Conservation (phyloP, 257 asterid species). For the Cruciata laevipes region DNA sequence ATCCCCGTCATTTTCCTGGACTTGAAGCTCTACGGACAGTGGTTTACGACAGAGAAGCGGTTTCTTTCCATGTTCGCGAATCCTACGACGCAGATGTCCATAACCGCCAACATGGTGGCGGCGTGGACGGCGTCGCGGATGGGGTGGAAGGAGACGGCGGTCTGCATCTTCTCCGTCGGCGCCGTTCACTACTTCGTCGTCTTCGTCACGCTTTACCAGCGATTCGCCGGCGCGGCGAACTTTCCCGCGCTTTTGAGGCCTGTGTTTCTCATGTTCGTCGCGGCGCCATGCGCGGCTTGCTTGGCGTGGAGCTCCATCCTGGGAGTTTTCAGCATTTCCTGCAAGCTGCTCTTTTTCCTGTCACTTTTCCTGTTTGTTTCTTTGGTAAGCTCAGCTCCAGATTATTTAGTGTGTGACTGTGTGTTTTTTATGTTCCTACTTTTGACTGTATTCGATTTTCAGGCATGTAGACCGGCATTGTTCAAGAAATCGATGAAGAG, state of each 20-base stretch:
- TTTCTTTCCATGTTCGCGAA: not conserved
- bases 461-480: not conserved
- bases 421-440: too few relatives aligned
- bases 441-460: not conserved
- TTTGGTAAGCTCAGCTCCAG: not conserved
- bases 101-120: not conserved
- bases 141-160: not conserved
- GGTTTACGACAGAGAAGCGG: not conserved
- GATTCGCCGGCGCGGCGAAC: not conserved
- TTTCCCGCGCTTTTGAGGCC: not conserved
- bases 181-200: not conserved
- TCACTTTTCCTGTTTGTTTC: not conserved
- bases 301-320: not conserved
- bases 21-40: not conserved
- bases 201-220: not conserved
- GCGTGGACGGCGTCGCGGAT: not conserved
- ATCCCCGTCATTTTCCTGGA: not conserved
- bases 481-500: not conserved
- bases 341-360: not conserved
- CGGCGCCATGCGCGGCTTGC: not conserved
- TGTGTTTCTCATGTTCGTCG: not conserved
- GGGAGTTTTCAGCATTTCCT: not conserved
- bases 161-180: not conserved
- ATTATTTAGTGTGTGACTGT: too few relatives aligned
- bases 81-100: not conserved